Percentiles rank a stretch among this genome's conserved stretches.
Evolutionary conservation across 148 eudicot species (phyloP).

Genomic region (Gaultheria prostrata): DNA sequence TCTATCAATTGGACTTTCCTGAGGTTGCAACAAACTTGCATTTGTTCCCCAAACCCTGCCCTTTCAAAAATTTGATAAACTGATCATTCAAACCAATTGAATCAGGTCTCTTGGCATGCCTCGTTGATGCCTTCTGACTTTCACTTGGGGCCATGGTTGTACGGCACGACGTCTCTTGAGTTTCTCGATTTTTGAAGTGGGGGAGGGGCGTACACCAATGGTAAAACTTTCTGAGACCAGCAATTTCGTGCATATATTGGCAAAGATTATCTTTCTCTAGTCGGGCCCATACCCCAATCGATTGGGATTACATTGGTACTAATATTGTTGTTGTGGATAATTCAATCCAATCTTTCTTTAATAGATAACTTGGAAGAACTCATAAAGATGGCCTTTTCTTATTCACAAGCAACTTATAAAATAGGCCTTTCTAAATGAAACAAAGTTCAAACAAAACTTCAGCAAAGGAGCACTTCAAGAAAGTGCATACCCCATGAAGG

Average conservation of each 20-base stretch:
- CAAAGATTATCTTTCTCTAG: no score
- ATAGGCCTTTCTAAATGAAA: not conserved
- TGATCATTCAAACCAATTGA: not conserved
- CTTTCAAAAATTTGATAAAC: not conserved
- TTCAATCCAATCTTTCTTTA: not conserved
- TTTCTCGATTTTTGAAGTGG: no score
- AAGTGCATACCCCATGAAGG: not conserved
- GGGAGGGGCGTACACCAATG: no score
- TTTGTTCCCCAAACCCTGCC: not conserved
- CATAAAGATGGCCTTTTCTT: not conserved
- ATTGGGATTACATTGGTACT: no score
- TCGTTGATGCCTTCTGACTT: no score
- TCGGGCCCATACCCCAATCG: no score
- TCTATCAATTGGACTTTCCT: not conserved
- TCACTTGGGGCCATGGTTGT: no score
- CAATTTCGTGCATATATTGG: no score
- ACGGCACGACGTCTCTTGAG: no score
- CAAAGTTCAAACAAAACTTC: not conserved
- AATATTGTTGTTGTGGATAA: no score
- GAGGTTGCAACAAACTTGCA: not conserved
- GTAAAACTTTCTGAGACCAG: no score
- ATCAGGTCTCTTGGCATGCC: no score
- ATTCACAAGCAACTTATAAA: not conserved
- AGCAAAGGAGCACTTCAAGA: not conserved
- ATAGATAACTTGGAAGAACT: not conserved